Conservation (phyloP, 2,329 filamentous ascomycete genomes). For the Colletotrichum sp. region DNA sequence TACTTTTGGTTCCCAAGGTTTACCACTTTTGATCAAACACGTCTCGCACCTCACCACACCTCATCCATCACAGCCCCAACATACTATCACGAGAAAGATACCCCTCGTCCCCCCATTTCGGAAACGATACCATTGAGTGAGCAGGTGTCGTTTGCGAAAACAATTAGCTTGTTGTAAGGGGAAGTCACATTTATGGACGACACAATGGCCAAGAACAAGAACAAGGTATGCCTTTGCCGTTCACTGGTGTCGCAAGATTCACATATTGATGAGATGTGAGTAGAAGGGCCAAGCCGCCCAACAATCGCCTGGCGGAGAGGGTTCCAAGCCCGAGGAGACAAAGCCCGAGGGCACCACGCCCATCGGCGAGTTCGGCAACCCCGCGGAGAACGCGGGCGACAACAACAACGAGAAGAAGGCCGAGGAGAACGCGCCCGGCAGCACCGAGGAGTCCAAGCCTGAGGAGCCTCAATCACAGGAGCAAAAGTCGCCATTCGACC, state of each 20-base stretch:
- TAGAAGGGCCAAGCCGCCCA: constrained; percentile 3
- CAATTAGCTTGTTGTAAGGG: not conserved
- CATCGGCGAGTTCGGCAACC: constrained; percentile 10
- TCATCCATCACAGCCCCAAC: too few relatives aligned
- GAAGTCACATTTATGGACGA: constrained; percentile 2
- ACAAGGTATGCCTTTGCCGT: constrained; percentile 3
- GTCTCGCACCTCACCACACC: not conserved
- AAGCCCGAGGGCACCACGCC: constrained; percentile 14
- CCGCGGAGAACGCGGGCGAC: not conserved
- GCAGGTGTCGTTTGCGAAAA: not conserved
- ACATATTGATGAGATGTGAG: not conserved
- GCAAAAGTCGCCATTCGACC: not conserved
- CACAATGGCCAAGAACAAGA: constrained; percentile 22
- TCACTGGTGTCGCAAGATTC: too few relatives aligned
- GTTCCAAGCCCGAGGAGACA: constrained; percentile 5
- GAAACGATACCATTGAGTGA: not conserved
- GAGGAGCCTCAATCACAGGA: not conserved
- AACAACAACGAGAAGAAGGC: constrained; percentile 2
- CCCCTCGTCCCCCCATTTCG: not conserved
- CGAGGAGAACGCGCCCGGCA: not conserved
- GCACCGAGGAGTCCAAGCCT: not conserved
- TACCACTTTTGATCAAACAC: not conserved
- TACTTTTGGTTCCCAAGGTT: not conserved
- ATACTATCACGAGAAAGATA: not conserved
- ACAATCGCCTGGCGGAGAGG: not conserved